phyloP scores from a whole-genome alignment of 345 rosid genomes.

The Corchorus capsularis region DNA sequence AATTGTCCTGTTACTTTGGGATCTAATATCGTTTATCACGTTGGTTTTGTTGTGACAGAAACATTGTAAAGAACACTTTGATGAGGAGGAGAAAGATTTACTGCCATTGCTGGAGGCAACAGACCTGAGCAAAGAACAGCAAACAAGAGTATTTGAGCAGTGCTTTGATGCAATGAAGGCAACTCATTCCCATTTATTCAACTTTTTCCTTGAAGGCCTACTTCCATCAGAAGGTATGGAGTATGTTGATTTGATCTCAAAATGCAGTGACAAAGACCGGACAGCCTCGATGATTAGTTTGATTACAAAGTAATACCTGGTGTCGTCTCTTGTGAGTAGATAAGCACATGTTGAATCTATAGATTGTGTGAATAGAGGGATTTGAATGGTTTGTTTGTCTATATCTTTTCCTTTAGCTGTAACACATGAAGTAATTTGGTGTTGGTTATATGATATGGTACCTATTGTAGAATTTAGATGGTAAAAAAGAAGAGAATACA shows the following conservation, averaged over 20 bases:
- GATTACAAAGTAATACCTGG: neutral
- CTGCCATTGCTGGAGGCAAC: conserved; percentile 67
- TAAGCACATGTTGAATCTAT: neutral
- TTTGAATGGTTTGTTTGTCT: neutral
- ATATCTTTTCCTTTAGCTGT: neutral
- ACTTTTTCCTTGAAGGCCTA: conserved; percentile 29
- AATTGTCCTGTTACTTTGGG: neutral
- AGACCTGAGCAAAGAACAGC: conserved; percentile 58
- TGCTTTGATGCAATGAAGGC: conserved; percentile 58
- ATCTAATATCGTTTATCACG: neutral
- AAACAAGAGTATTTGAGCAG: conserved; percentile 41
- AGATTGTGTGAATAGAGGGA: neutral
- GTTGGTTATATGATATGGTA: neutral
- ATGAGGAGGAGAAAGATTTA: conserved; percentile 62
- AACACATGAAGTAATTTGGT: neutral
- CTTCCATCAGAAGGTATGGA: conserved; percentile 12
- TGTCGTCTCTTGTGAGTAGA: neutral
- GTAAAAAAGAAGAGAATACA: no score
- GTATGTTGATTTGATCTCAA: neutral
- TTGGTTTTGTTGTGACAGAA: conserved; percentile 32
- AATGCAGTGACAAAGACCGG: conserved; percentile 6
- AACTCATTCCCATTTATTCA: conserved; percentile 53
- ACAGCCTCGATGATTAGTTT: conserved; percentile 1
- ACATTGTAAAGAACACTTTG: conserved; percentile 59
- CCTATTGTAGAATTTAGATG: neutral